A percentile compares a stretch with the other conserved stretches of the same genome.
These are phyloP conservation scores for Rhodosporidiobolus odoratus DNA, from an alignment of 768 basidiomycete species.

Conservation along the genomic window DNA sequence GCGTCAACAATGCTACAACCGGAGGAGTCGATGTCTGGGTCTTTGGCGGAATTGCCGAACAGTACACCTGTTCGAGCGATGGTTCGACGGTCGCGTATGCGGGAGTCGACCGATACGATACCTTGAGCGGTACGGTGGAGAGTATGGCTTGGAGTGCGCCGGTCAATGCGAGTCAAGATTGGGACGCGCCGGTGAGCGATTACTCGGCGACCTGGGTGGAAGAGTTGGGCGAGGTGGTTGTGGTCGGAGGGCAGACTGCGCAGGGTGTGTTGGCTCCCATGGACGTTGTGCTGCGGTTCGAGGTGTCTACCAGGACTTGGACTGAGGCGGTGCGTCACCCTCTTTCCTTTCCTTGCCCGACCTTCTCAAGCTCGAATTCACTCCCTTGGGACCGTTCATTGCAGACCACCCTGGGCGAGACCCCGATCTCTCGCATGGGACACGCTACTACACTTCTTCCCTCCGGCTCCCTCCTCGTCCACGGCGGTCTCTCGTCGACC, in stretches of 20 bases:
- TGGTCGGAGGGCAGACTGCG: conserved; percentile 39
- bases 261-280: conserved; percentile 24
- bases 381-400: no score
- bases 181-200: conserved; percentile 38
- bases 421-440: conserved; percentile 35
- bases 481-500: conserved; percentile 29
- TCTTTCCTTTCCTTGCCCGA: background rate
- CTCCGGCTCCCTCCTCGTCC: conserved; percentile 30
- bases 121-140: conserved; percentile 19
- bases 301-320: conserved; percentile 20
- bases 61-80: conserved; percentile 30
- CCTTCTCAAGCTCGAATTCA: background rate
- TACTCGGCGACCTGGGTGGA: conserved; percentile 26
- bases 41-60: conserved; percentile 40
- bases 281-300: conserved; percentile 22
- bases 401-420: background rate
- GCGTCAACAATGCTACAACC: conserved; percentile 20
- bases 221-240: conserved; percentile 6
- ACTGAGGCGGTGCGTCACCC: background rate
- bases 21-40: conserved; percentile 33
- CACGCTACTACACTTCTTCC: conserved; percentile 25
- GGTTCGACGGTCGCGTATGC: conserved; percentile 37
- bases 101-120: conserved; percentile 37
- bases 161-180: background rate
- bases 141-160: conserved; percentile 18